These are phyloP conservation scores for Exophiala dermatitidis DNA, from an alignment of 2,329 filamentous ascomycete genomes.

Conservation along the genomic window DNA sequence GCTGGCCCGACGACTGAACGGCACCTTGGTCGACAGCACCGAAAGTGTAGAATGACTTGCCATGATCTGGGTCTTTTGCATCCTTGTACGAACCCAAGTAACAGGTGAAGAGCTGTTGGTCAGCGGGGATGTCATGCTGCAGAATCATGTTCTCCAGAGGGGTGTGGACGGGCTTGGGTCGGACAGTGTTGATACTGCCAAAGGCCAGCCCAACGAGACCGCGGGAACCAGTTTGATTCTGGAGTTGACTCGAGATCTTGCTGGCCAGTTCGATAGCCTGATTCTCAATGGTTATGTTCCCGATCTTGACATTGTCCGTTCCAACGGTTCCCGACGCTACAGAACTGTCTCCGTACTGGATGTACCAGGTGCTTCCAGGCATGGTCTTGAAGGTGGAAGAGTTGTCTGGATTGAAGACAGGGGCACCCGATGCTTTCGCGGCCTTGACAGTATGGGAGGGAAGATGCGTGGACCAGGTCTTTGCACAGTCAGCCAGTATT, in stretches of 20 bases:
- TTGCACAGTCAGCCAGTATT: slow-evolving; percentile 38
- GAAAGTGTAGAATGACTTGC: slow-evolving; percentile 62
- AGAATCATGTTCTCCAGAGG: slow-evolving; percentile 64
- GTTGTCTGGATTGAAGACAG: slow-evolving; percentile 53
- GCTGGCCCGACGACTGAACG: slow-evolving; percentile 46
- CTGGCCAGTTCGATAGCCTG: slow-evolving; percentile 61
- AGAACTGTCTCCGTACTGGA: slow-evolving; percentile 63
- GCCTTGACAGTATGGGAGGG: slow-evolving; percentile 32
- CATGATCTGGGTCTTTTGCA: slow-evolving; percentile 36
- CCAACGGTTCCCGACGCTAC: slow-evolving; percentile 59
- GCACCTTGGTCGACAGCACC: slow-evolving; percentile 62
- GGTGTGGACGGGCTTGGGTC: slow-evolving; percentile 49
- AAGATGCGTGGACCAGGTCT: slow-evolving; percentile 54
- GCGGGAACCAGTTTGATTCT: slow-evolving; percentile 44
- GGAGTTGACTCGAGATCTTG: slow-evolving; percentile 52
- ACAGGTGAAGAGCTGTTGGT: slow-evolving; percentile 55
- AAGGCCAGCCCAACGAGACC: slow-evolving; percentile 56
- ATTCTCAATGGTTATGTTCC: slow-evolving; percentile 53
- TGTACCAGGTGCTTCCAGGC: slow-evolving; percentile 52
- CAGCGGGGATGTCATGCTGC: slow-evolving; percentile 48
- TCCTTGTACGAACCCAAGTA: slow-evolving; percentile 55
- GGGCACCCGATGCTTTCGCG: slow-evolving; percentile 39
- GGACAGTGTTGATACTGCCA: slow-evolving; percentile 57
- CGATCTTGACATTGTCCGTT: slow-evolving; percentile 55
- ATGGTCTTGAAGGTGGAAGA: slow-evolving; percentile 53